Base-by-base conservation (phyloP, 1,284 basidiomycete genomes). In the Pyrrhoderma lamaoense region DNA sequence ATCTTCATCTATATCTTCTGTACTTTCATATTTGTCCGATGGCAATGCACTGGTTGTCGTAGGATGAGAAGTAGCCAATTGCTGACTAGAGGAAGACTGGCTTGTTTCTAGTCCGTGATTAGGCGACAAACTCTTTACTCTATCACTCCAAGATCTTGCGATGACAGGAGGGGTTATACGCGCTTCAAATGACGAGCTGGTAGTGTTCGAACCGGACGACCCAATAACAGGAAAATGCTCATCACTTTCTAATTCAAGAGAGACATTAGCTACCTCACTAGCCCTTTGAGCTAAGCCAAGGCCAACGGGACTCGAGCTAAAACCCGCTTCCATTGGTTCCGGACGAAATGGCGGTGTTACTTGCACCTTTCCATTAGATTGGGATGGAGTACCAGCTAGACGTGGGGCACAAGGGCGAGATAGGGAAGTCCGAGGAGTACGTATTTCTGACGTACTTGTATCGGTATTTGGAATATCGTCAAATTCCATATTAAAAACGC, bases 401-500 rank as follows among this genome's bases (percentile, higher is more conserved):
- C 18, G 47, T 2, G 42, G 44, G 3, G 36, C 22, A 27, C 42
- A 42, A 16, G 45, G 34, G 8, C 18, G 45, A 40, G 38, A 2
- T 11, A 22, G 39, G 16, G 45, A 19, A n/a, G 51, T 31, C 39
- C 22, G 16, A 42, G 36, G n/a, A 34, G n/a, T n/a, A n/a, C n/a
- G 56, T 56, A 19, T 52, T 22, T 56, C 52, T 21, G 60, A 59
- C 13, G 54, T 47, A 8, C 48, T 45, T 34, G 45, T 40, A 13
- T 56, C 35, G 13, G 56, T 49, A 49, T 58, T 35, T n/a, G 60
- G 62, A 11, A 66, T 59, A 45, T 75, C 72, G 49, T 81, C 79
- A 50, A 79, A 75, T 55, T 83, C 77, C 19, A 67, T 74, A 53
- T 75, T 73, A 56, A 82, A 81, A 1, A 82, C 70, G 2, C 75